Base-by-base conservation (phyloP, 495 filamentous ascomycete genomes). In the Tuber microsphaerosporum region DNA sequence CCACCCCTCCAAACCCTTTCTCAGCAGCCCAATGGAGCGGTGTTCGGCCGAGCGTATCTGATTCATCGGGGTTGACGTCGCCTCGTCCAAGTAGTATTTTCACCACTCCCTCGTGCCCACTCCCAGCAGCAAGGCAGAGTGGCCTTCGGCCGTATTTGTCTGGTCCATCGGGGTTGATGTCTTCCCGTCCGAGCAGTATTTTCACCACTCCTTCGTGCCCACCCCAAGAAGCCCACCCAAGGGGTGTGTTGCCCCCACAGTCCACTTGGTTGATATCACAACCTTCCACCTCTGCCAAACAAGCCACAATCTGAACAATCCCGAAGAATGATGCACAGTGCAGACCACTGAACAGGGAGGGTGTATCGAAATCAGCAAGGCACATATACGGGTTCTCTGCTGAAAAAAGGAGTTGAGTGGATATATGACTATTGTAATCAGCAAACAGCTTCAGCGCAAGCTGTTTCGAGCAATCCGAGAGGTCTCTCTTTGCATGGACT, bases 361-460 rank as follows among this genome's bases (percentile, higher is more conserved):
- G 22, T 3, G 12, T 14, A 14, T 56, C 0, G 22, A 2, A 26
- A 26, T 26, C 2, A 26, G 2, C 3, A 1, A 0, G 0, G 4
- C 6, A 51, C 19, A 51, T 9, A n/a, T 51, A 10, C 8, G 22
- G 8, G 7, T 9, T 26, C 1, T 3, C 9, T 14, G 1, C 9
- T 61, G 12, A 2, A 8, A 61, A 3, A n/a, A 26, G n/a, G 0
- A n/a, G 26, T 26, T 61, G 14, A 26, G n/a, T 5, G 10, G 51
- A 61, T 56, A 26, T 14, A 10, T 26, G n/a, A n/a, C 12, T 31
- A 31, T 31, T 14, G n/a, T 14, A 12, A 9, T 26, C 22, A 2
- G 2, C n/a, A 26, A 61, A 61, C 1, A 61, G 10, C 22, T 26
- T 26, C 51, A 61, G 9, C n/a, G 51, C 51, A 61, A 61, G n/a